Evolutionary conservation across 257 asterid species (phyloP), one percentile per base, ranked within the genome.

Genomic region (Datura wrightii): DNA sequence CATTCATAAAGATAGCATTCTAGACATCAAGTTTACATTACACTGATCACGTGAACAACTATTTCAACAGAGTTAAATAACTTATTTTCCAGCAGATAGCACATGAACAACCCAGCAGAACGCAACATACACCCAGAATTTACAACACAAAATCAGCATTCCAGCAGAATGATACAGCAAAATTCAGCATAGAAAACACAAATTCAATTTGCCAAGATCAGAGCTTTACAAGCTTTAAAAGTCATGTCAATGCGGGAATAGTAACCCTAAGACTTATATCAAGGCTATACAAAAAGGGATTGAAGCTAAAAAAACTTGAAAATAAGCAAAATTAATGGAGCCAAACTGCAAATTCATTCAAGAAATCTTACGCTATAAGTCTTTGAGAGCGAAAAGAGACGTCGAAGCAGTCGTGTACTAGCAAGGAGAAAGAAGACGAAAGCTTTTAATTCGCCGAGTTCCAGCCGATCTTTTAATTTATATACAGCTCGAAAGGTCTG

Each of bases 1-100:
- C 1, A 67, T 66, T 66, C 11, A 14, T 66, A 36, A 66, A n/a
- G 4, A 9, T 31, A 71, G 56, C 56, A 44, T 19, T 72, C 79
- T 7, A 2, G 80, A 46, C 14, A 71, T 44, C 79, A n/a, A 71
- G 55, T 44, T 44, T 5, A 19, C 58, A 72, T 71, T 19, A 71
- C 41, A n/a, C 39, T 71, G 44, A 71, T 10, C 10, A 10, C 2
- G 1, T 53, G 1, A 46, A n/a, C 58, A 46, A 19, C 58, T 13
- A 44, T 6, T 66, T 72, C 41, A 19, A 72, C 58, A 2, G 19
- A 10, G 11, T 3, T 44, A 72, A 24, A 1, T 70, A 6, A 70
- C 54, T 70, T 42, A 70, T 8, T 70, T 70, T 70, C 79, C 55
- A 70, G 16, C 24, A 70, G 9, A 70, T 18, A 70, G 54, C 55